A percentile compares a stretch with the other conserved stretches of the same genome.
Evolutionary conservation across 139 green algal species (phyloP).

Genomic region (Coccomyxa sp.): DNA sequence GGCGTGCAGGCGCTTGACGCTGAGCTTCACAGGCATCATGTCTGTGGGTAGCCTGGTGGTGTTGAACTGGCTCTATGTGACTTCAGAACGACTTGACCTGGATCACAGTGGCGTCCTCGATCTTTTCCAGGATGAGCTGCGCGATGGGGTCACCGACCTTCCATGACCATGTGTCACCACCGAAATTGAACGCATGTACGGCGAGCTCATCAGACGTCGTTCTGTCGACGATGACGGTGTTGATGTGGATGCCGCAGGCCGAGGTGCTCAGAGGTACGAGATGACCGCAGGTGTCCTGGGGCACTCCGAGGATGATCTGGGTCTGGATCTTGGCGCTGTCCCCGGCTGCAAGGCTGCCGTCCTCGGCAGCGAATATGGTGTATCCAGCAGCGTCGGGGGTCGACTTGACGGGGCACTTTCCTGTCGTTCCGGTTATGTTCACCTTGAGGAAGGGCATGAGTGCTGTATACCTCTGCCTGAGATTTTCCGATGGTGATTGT

Average conservation of each 20-base stretch:
- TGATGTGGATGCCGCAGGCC: neutral
- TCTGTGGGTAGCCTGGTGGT: neutral
- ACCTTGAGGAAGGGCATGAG: neutral
- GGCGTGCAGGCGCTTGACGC: neutral
- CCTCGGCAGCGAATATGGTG: neutral
- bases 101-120: neutral
- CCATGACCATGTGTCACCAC: neutral
- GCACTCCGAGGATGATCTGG: neutral
- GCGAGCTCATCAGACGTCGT: neutral
- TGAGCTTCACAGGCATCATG: neutral
- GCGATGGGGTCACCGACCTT: neutral
- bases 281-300: neutral
- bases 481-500: constrained; percentile 1
- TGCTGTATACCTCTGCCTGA: neutral
- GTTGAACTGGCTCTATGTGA: neutral
- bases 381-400: neutral
- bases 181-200: neutral
- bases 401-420: neutral
- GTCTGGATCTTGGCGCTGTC: neutral
- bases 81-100: neutral
- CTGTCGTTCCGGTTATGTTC: neutral
- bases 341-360: neutral
- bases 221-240: neutral
- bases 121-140: neutral
- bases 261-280: neutral